phyloP scores from a whole-genome alignment of 495 filamentous ascomycete species.

The Thermochaetoides thermophila region DNA sequence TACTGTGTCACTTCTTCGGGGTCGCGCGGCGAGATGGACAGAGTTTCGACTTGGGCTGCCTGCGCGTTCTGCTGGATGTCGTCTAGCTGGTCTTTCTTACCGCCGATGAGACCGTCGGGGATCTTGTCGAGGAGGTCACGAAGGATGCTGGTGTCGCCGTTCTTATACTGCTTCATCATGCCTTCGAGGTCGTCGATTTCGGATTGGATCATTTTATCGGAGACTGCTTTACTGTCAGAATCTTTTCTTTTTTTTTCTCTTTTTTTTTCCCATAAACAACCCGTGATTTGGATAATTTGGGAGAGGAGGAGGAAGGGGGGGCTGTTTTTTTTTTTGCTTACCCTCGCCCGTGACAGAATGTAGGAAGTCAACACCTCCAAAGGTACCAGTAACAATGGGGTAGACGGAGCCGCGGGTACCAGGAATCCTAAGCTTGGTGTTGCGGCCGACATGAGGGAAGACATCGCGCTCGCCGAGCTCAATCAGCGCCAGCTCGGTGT shows the following conservation, averaged over 20 bases:
- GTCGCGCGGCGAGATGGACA: conserved; percentile 50
- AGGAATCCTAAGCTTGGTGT: conserved; percentile 48
- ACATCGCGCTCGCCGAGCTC: conserved; percentile 65
- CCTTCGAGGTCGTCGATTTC: conserved; percentile 73
- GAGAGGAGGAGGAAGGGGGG: too few relatives aligned
- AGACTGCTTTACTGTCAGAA: too few relatives aligned
- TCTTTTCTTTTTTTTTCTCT: too few relatives aligned
- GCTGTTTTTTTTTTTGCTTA: too few relatives aligned
- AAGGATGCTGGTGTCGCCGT: conserved; percentile 46
- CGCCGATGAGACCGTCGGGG: conserved; percentile 59
- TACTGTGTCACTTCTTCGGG: conserved; percentile 62
- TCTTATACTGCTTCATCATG: conserved; percentile 46
- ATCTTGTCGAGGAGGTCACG: conserved; percentile 64
- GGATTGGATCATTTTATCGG: conserved; percentile 75
- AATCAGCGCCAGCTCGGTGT: conserved; percentile 68
- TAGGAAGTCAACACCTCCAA: conserved; percentile 74
- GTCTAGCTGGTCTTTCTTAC: conserved; percentile 47
- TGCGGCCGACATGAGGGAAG: conserved; percentile 73
- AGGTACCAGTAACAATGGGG: conserved; percentile 77
- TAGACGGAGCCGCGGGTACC: conserved; percentile 51
- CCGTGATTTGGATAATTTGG: too few relatives aligned
- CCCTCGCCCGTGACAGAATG: conserved; percentile 78
- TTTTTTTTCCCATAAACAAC: too few relatives aligned
- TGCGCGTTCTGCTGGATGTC: conserved; percentile 54
- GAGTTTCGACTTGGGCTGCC: conserved; percentile 48